phyloP scores from a whole-genome alignment of 495 filamentous ascomycete species.

The Halenospora varia region DNA sequence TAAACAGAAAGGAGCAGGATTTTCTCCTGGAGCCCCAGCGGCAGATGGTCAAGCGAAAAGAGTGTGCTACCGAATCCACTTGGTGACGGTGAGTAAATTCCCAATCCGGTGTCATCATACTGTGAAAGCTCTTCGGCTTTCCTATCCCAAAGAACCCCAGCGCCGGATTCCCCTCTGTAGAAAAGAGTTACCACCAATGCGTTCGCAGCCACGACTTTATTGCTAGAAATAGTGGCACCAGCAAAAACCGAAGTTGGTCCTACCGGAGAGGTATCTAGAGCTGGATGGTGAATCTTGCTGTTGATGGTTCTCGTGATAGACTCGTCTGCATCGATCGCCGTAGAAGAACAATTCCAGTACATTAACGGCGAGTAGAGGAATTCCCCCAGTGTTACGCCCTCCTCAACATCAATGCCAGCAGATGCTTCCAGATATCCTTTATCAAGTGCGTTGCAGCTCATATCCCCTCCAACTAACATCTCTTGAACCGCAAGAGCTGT shows the following conservation, averaged over 20 bases:
- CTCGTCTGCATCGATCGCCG: background rate
- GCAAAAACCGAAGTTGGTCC: background rate
- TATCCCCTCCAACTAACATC: background rate
- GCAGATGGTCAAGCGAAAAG: background rate
- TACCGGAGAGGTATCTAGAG: background rate
- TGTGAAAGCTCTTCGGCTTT: background rate
- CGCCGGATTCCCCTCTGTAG: background rate
- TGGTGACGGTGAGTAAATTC: background rate
- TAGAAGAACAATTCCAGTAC: background rate
- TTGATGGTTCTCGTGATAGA: background rate
- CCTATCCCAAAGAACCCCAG: background rate
- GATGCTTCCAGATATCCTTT: background rate
- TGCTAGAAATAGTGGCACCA: background rate
- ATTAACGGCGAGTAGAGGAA: background rate
- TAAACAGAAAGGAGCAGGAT: background rate
- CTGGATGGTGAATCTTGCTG: background rate
- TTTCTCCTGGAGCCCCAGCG: background rate
- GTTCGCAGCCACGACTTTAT: background rate
- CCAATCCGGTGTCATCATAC: background rate
- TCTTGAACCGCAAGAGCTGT: background rate
- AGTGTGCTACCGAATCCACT: background rate
- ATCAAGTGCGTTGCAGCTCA: background rate
- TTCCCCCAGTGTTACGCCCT: background rate
- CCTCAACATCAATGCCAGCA: background rate
- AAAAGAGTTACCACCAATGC: background rate